Evolutionary conservation across 176 grass and related monocot species (phyloP), one percentile per base, ranked within the genome.

Genomic region (Stipa capillata): DNA sequence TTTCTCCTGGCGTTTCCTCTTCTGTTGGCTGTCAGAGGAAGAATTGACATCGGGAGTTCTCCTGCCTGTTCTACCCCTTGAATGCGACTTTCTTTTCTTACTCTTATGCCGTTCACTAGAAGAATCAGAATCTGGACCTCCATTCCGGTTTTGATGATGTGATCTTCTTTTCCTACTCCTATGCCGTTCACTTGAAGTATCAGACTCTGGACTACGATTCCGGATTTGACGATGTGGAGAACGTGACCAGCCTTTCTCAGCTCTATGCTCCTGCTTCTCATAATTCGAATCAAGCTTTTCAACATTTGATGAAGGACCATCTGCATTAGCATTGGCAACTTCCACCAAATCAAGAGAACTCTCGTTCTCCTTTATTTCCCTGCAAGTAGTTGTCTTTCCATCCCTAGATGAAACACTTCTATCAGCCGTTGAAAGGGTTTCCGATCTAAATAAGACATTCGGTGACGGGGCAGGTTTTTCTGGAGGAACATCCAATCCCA

Each of bases 401-500:
- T 69, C 21, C 36, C 55, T 77, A 67, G 74, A 37, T 29, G 69
- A 29, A 7, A 72, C 69, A 70, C 65, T 79, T 61, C 47, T 63
- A 76, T 82, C 65, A 73, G 66, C 80, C 49, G 16, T 39, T 82
- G 68, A 36, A 44, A 47, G 71, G 27, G 59, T 77, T 88, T 88
- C 85, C 72, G 79, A 32, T 41, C 50, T 42, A 65, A 72, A 59
- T 57, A 61, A 57, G 55, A 74, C 73, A 74, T 81, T 85, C 8
- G 50, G 77, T 76, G 82, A 52, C 13, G 60, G 67, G 32, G 33
- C 41, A 53, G 88, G 78, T 69, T 49, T 92, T 86, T 94, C 91
- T 79, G 84, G 41, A 37, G 95, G 95, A 55, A 98, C 83, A 81
- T 98, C 92, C 68, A 98, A 83, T 20, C 95, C 92, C 59, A 98